Conservation (phyloP, 208 protist genomes). For the Crithidia sp. region DNA sequence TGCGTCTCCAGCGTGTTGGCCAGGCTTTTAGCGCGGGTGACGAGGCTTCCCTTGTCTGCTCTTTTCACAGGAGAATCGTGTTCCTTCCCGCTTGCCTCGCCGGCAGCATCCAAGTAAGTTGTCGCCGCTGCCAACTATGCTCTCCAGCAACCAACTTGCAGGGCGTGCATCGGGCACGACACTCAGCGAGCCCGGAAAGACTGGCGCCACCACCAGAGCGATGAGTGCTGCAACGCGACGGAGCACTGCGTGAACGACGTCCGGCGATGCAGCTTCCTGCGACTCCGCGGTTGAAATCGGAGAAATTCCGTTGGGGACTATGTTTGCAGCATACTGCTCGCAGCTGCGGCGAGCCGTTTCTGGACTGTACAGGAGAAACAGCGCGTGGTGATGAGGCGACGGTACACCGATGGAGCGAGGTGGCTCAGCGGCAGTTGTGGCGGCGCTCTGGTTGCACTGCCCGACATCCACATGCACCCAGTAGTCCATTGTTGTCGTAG, state of each 20-base stretch:
- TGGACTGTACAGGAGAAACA: constrained; percentile 21
- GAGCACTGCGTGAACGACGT: constrained; percentile 10
- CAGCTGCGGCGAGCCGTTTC: constrained; percentile 8
- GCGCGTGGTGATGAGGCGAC: background rate
- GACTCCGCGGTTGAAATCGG: too few relatives aligned
- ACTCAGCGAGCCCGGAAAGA: constrained; percentile 3
- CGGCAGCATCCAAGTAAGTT: background rate
- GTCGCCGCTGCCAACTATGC: constrained; percentile 22
- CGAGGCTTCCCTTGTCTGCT: too few relatives aligned
- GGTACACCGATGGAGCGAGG: too few relatives aligned
- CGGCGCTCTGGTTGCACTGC: background rate
- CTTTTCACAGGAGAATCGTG: too few relatives aligned
- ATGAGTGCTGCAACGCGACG: constrained; percentile 12
- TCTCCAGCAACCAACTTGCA: constrained; percentile 36
- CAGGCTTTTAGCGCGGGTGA: too few relatives aligned
- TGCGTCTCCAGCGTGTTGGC: too few relatives aligned
- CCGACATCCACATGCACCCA: constrained; percentile 35
- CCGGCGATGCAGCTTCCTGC: background rate
- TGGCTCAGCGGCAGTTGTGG: too few relatives aligned
- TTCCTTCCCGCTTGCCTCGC: too few relatives aligned
- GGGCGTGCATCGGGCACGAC: constrained; percentile 23
- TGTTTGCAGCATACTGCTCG: background rate
- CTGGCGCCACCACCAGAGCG: constrained; percentile 1
- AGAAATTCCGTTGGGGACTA: too few relatives aligned
- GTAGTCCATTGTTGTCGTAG: background rate